Evolutionary conservation across 2,329 filamentous ascomycete species (phyloP).

Genomic region (Fusarium dimerum): DNA sequence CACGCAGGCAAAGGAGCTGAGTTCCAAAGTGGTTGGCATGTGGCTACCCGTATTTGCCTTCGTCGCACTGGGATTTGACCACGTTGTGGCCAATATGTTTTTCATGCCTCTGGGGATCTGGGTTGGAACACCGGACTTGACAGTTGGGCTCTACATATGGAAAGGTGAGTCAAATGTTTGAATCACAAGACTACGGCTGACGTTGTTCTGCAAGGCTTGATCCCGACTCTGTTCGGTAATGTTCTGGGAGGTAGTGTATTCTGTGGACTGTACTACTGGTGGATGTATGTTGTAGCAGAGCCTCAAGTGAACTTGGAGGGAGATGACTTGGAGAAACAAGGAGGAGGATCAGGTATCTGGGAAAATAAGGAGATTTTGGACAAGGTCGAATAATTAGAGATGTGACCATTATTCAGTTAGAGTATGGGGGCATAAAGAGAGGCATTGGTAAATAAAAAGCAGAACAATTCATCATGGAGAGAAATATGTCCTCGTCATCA

Average conservation of each 20-base stretch:
- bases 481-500: too few relatives aligned
- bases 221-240: slow-evolving; percentile 55
- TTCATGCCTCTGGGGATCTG: slow-evolving; percentile 56
- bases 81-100: slow-evolving; percentile 61
- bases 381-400: too few relatives aligned
- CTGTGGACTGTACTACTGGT: slow-evolving; percentile 41
- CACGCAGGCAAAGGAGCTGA: slow-evolving; percentile 50
- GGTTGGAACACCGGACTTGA: slow-evolving; percentile 44
- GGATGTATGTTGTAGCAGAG: slow-evolving; percentile 20
- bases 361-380: too few relatives aligned
- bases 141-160: slow-evolving; percentile 55
- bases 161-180: slow-evolving; percentile 38
- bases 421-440: too few relatives aligned
- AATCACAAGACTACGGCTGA: background rate
- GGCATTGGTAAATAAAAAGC: too few relatives aligned
- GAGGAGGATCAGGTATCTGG: too few relatives aligned
- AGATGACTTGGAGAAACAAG: too few relatives aligned
- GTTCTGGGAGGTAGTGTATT: slow-evolving; percentile 55
- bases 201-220: slow-evolving; percentile 29
- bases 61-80: slow-evolving; percentile 54
- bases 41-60: slow-evolving; percentile 60
- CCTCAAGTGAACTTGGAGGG: background rate
- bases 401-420: too few relatives aligned
- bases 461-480: too few relatives aligned
- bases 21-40: slow-evolving; percentile 55